Evolutionary conservation across 2,329 filamentous ascomycete genomes (phyloP), one percentile per base, ranked within the genome.

Genomic region (Talaromyces piceae): DNA sequence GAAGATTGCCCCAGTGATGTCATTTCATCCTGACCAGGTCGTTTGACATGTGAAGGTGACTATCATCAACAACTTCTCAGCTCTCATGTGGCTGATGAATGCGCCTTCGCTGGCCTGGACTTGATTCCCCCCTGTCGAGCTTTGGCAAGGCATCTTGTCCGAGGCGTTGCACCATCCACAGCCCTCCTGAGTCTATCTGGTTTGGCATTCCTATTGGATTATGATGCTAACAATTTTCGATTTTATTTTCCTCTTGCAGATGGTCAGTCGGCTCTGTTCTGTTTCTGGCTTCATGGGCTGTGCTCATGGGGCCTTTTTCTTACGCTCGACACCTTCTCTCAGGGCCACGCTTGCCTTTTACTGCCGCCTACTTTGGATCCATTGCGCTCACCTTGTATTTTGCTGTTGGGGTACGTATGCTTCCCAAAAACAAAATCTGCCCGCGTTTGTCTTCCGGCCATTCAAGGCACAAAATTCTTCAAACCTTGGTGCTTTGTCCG

Each of bases 221-320:
- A 9, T 37, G 11, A 13, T 43, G 39, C 39, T 43, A 16, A 43
- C n/a, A n/a, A n/a, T n/a, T n/a, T n/a, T n/a, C n/a, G n/a, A n/a
- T n/a, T n/a, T n/a, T 43, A 22, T 22, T 23, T 43, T 43, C 12
- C 20, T 18, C 16, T 13, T 63, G 66, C 70, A 97, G 93, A 76
- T 98, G 93, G 93, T 89, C 91, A 46, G 83, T 96, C 67, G 93
- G 91, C 50, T 96, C 91, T 45, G 66, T 87, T 45, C 79, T 98
- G 58, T 97, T 97, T 76, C 79, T 97, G 62, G 81, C 83, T 60
- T 95, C 91, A 60, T 98, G 93, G 80, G 90, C 89, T 23, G 88
- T 91, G 59, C 81, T 97, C 73, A 95, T 96, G 88, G 93, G 93
- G 50, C 91, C 88, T 30, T 77, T 84, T 73, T 78, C 83, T 60